Evolutionary conservation across 148 eudicot genomes (phyloP).

Genomic region (Diospyros lotus): DNA sequence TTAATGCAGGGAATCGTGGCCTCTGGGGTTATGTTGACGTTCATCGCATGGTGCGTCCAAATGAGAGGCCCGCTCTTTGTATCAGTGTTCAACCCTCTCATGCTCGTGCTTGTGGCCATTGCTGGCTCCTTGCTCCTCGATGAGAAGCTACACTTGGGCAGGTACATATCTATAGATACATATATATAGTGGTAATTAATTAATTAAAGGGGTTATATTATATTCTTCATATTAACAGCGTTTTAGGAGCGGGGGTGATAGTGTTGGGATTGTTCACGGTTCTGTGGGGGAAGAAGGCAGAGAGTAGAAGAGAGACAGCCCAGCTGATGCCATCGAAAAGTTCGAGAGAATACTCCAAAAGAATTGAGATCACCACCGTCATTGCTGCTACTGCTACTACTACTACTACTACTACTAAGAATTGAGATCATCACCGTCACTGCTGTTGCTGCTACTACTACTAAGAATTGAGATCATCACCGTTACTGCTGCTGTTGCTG

Average conservation of each 20-base stretch:
- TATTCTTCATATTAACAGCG: not conserved
- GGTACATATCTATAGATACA: constrained; percentile 22
- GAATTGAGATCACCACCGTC: no score
- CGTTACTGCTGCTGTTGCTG: no score
- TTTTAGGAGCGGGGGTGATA: constrained; percentile 23
- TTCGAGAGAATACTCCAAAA: no score
- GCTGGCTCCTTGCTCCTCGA: constrained; percentile 36
- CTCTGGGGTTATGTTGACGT: constrained; percentile 33
- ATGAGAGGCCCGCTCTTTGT: constrained; percentile 62
- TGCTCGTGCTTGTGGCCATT: constrained; percentile 50
- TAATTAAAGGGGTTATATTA: no score
- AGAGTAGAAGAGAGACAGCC: constrained; percentile 11
- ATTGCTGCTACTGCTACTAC: no score
- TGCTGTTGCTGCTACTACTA: no score
- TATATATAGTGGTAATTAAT: no score
- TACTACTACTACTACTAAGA: no score
- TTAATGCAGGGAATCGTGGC: constrained; percentile 38
- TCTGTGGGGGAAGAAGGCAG: constrained; percentile 32
- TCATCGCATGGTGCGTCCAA: constrained; percentile 43
- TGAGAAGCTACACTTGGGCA: constrained; percentile 56
- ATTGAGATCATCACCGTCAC: no score
- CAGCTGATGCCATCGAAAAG: no score
- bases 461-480: no score
- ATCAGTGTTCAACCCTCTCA: constrained; percentile 51
- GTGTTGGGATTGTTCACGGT: constrained; percentile 23